Evolutionary conservation across 1,139 yeast species (phyloP).

Genomic region (Geotrichum candidum): DNA sequence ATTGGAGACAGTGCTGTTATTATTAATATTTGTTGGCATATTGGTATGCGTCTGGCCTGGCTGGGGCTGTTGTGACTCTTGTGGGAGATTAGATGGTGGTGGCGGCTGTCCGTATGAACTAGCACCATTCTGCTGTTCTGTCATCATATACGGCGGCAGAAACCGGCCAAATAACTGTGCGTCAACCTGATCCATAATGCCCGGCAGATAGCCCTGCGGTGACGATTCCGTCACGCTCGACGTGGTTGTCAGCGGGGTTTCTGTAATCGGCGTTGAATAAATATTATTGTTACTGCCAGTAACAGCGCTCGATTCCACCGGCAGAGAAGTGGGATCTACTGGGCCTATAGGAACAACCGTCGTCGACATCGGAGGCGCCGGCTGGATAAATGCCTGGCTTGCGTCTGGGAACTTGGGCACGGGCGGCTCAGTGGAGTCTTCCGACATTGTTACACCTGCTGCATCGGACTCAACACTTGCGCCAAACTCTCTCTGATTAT

Average conservation of each 20-base stretch:
- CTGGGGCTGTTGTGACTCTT: not conserved
- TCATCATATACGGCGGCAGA: slow-evolving; percentile 73
- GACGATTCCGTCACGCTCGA: slow-evolving; percentile 1
- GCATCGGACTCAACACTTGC: not conserved
- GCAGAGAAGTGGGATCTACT: not conserved
- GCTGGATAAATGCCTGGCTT: not conserved
- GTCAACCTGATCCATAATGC: slow-evolving; percentile 77
- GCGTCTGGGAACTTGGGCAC: not conserved
- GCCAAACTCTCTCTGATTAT: not conserved
- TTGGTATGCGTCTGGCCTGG: not conserved
- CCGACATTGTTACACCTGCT: not conserved
- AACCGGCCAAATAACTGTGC: slow-evolving; percentile 77
- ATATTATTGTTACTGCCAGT: not conserved
- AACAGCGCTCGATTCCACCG: not conserved
- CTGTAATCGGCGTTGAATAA: not conserved
- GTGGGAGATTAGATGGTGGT: not conserved
- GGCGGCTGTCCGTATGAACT: not conserved
- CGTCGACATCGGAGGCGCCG: not conserved
- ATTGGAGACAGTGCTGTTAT: not conserved
- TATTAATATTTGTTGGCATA: not conserved
- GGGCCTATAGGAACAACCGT: not conserved
- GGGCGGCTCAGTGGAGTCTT: not conserved
- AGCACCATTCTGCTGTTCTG: slow-evolving; percentile 1
- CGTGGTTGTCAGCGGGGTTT: not conserved
- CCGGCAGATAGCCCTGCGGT: slow-evolving; percentile 51